A percentile compares a stretch with the other conserved stretches of the same genome.
These are phyloP conservation scores for Adansonia madagascariensis DNA, from an alignment of 441 rosid species.

Conservation along the genomic window DNA sequence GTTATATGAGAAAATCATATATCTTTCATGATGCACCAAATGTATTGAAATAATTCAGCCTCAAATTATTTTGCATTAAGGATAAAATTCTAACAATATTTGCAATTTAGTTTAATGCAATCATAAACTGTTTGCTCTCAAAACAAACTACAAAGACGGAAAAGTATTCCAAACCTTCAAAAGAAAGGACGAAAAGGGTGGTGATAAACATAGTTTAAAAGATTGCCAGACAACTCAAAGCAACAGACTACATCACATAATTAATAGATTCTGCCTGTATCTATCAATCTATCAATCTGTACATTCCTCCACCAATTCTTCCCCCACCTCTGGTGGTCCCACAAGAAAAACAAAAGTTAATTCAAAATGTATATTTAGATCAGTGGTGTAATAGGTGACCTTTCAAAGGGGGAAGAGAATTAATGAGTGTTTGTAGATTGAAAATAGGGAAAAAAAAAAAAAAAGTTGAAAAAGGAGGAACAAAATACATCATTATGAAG, in stretches of 20 bases:
- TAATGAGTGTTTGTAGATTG: neutral
- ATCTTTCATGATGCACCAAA: too few relatives aligned
- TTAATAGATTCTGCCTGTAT: neutral
- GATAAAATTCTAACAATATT: too few relatives aligned
- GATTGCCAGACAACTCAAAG: neutral
- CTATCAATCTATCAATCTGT: neutral
- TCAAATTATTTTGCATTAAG: too few relatives aligned
- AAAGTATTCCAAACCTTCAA: too few relatives aligned
- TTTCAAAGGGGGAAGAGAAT: neutral
- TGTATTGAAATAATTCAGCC: too few relatives aligned
- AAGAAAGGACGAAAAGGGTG: too few relatives aligned
- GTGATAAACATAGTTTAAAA: too few relatives aligned
- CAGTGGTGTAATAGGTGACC: conserved; percentile 1
- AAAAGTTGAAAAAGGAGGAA: neutral
- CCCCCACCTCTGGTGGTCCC: neutral
- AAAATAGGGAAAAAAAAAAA: neutral
- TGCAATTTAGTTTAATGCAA: too few relatives aligned
- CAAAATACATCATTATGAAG: neutral
- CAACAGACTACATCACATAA: neutral
- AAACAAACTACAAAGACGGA: too few relatives aligned
- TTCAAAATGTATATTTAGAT: neutral
- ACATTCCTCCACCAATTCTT: neutral
- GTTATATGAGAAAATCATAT: too few relatives aligned
- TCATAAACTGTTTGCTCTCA: too few relatives aligned
- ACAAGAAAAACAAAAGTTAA: conserved; percentile 2